Evolutionary conservation across 352 stramenopile species (phyloP), one percentile per base, ranked within the genome.

Genomic region (Plasmopara halstedii): DNA sequence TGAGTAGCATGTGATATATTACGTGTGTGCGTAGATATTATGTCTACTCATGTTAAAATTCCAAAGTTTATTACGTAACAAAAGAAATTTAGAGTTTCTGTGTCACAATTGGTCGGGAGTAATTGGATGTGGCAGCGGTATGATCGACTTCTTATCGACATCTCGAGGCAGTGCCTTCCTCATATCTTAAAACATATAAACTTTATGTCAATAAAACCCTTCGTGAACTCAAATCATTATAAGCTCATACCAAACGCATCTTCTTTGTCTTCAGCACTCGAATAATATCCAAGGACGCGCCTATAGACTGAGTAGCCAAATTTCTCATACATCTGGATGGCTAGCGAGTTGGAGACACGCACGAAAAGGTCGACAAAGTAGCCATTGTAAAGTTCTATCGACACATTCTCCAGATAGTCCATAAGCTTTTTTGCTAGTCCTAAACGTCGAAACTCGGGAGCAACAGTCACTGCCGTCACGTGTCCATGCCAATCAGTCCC

Each of bases 321-420:
- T 26, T 90, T 87, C 43, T 92, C 69, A 64, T 97, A 97, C 88
- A 97, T 97, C 39, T 58, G 53, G 41, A 97, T 96, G 13, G 91
- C 91, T 14, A 95, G 58, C 26, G 63, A 70, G 76, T 99, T 99
- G 31, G 90, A 97, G 15, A 93, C 83, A 20, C 96, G 77, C 15
- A 99, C 96, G 59, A 98, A 99, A n/a, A 99, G 69, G 61, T 99
- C 96, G 40, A 99, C 96, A 74, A 99, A 99, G 74, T 97, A 98
- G 14, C 73, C 92, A 64, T 98, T 88, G 51, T 82, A 89, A 37
- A 87, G 64, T 45, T 87, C 70, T 18, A 82, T 60, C 7, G 78
- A 86, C 13, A 90, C 75, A 33, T 81, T 73, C 67, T 97, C 91
- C 41, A 98, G 83, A 61, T 94, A 87, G 42, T 95, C 73, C 94